Evolutionary conservation across 1,139 yeast genomes (phyloP), one percentile per base, ranked within the genome.

Genomic region (Nakaseomyces kungkrabaensis): DNA sequence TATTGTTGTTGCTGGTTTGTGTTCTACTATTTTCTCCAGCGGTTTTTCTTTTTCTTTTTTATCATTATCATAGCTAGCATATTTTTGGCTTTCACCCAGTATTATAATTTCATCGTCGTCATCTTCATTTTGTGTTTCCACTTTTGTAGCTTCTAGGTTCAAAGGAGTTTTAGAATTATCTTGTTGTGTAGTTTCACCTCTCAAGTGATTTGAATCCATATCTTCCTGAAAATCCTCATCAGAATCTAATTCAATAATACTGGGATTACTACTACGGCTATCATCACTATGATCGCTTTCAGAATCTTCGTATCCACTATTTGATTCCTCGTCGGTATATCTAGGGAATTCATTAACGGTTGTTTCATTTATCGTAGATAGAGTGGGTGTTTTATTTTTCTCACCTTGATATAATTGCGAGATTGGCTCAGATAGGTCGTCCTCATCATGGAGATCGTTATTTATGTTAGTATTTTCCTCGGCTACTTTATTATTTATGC

Each of bases 101-200:
- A 41, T 29, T n/a, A 41, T 29, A 7, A 41, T 41, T 10, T 41
- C 44, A 29, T 41, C 44, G 10, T 41, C 44, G n/a, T 29, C 44
- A 7, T 41, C 44, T 8, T 27, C 25, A 13, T 13, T 5, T 36
- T 1, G 4, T 36, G 22, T 17, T 17, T n/a, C 17, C 17, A n/a
- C 17, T 5, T 34, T n/a, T n/a, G n/a, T 34, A n/a, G 37, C 37
- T 29, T 29, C 32, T 10, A 10, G 7, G 32, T 29, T 29, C 32
- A 29, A 29, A 17, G 22, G 22, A 17, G 22, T 17, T 17, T 17
- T 17, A 17, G 22, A 17, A 17, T 17, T 17, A 17, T 17, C 22
- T 17, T 17, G 22, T 29, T 29, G 7, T 8, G 32, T 7, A 29
- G 32, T 10, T 33, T 10, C 38, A 36, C 13, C 13, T 17, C 3